Percentiles rank a stretch among this genome's conserved stretches.
Evolutionary conservation across 129 eudicot genomes (phyloP).

Genomic region (Arctium lappa): DNA sequence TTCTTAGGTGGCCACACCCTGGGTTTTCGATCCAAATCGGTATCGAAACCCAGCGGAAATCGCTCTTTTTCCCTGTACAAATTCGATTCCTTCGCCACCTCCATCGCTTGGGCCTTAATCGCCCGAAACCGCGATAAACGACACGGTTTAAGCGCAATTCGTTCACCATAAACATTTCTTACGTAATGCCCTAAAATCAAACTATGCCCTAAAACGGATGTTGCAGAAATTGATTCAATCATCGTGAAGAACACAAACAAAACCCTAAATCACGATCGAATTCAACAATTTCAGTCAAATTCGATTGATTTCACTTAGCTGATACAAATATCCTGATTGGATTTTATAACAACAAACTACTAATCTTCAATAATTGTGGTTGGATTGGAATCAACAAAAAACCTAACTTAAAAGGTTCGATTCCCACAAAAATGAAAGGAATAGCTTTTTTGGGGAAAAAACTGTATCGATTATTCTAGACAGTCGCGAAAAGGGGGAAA

Average conservation of each 20-base stretch:
- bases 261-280: slow-evolving; percentile 8
- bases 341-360: neutral
- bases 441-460: slow-evolving; percentile 14
- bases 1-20: slow-evolving; percentile 72
- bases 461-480: slow-evolving; percentile 37
- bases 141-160: neutral
- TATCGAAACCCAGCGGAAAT: slow-evolving; percentile 30
- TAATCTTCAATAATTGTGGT: slow-evolving; percentile 5
- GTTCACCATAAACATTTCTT: slow-evolving; percentile 35
- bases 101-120: slow-evolving; percentile 70
- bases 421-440: slow-evolving; percentile 19
- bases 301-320: neutral
- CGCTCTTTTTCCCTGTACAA: slow-evolving; percentile 45
- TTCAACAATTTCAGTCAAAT: neutral
- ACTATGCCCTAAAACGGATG: slow-evolving; percentile 49
- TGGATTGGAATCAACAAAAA: slow-evolving; percentile 4
- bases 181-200: slow-evolving; percentile 32
- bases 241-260: slow-evolving; percentile 28
- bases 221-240: slow-evolving; percentile 65
- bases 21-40: slow-evolving; percentile 33
- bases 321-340: slow-evolving; percentile 4
- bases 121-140: slow-evolving; percentile 25
- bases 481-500: slow-evolving; percentile 26
- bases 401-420: slow-evolving; percentile 7
- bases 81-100: slow-evolving; percentile 61